phyloP scores from a whole-genome alignment of 768 basidiomycete species.

The Agrocybe praecox region DNA sequence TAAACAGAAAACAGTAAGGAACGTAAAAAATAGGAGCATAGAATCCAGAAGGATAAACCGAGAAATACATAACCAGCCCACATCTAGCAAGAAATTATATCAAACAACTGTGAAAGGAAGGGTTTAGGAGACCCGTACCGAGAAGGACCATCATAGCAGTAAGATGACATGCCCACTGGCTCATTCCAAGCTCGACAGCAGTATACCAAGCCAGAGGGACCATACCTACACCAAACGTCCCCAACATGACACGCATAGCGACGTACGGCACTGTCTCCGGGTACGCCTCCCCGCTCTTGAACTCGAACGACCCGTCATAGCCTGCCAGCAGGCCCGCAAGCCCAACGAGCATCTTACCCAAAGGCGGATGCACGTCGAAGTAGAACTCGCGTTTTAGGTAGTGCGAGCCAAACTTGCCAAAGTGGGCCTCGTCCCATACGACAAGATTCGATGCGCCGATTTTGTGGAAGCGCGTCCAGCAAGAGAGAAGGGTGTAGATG shows the following conservation, averaged over 20 bases:
- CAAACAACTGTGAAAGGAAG: not conserved
- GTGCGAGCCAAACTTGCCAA: slow-evolving; percentile 98
- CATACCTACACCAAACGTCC: slow-evolving; percentile 92
- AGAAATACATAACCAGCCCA: slow-evolving; percentile 96
- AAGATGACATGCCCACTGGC: slow-evolving; percentile 84
- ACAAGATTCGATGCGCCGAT: slow-evolving; percentile 87
- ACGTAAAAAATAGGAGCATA: slow-evolving; percentile 99
- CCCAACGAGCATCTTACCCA: slow-evolving; percentile 99
- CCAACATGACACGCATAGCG: slow-evolving; percentile 94
- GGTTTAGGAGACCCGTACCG: slow-evolving; percentile 51
- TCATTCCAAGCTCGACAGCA: slow-evolving; percentile 92
- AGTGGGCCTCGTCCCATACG: slow-evolving; percentile 99
- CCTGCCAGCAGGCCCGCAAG: slow-evolving; percentile 89
- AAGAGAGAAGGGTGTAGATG: slow-evolving; percentile 90
- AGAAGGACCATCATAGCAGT: slow-evolving; percentile 92
- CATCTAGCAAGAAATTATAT: slow-evolving; percentile 53
- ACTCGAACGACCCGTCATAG: slow-evolving; percentile 91
- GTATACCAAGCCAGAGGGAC: slow-evolving; percentile 98
- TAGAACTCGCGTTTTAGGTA: slow-evolving; percentile 99
- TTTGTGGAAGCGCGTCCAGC: slow-evolving; percentile 93
- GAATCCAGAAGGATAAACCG: slow-evolving; percentile 97
- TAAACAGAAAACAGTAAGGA: slow-evolving; percentile 92
- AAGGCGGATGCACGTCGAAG: slow-evolving; percentile 98
- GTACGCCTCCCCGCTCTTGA: slow-evolving; percentile 89
- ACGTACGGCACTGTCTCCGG: slow-evolving; percentile 87